Conservation (phyloP, 140 eudicot species). For the Bidens hawaiensis region DNA sequence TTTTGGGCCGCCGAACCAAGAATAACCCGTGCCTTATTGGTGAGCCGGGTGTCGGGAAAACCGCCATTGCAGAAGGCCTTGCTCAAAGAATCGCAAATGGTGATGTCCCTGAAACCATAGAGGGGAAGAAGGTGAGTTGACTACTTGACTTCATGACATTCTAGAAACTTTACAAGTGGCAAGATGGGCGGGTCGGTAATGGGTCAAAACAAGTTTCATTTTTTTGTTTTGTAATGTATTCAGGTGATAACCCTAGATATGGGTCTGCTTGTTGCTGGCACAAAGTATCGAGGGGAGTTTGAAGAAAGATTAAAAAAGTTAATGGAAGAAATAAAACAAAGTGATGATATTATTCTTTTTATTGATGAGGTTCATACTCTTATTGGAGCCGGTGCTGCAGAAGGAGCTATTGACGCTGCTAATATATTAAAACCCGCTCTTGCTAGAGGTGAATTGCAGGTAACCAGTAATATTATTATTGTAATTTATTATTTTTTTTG, state of each 20-base stretch:
- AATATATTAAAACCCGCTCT: conserved; percentile 93
- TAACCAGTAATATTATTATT: conserved; percentile 6
- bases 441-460: conserved; percentile 97
- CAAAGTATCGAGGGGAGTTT: conserved; percentile 94
- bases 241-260: conserved; percentile 94
- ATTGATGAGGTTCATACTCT: conserved; percentile 96
- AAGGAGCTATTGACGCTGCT: conserved; percentile 99
- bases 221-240: conserved; percentile 8
- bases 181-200: background rate
- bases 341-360: conserved; percentile 81
- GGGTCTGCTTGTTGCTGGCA: conserved; percentile 98
- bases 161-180: background rate
- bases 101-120: conserved; percentile 95
- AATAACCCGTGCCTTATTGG: conserved; percentile 95
- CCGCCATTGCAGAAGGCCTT: conserved; percentile 97
- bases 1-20: conserved; percentile 89
- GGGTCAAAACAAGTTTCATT: background rate
- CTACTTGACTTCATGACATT: background rate
- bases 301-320: conserved; percentile 90
- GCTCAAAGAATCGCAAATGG: conserved; percentile 92
- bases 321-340: conserved; percentile 93
- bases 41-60: conserved; percentile 97
- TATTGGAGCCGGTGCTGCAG: conserved; percentile 98
- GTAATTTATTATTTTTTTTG: background rate
- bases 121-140: conserved; percentile 91